Conservation (phyloP, 163 green algal species). For the Scenedesmus sp. region DNA sequence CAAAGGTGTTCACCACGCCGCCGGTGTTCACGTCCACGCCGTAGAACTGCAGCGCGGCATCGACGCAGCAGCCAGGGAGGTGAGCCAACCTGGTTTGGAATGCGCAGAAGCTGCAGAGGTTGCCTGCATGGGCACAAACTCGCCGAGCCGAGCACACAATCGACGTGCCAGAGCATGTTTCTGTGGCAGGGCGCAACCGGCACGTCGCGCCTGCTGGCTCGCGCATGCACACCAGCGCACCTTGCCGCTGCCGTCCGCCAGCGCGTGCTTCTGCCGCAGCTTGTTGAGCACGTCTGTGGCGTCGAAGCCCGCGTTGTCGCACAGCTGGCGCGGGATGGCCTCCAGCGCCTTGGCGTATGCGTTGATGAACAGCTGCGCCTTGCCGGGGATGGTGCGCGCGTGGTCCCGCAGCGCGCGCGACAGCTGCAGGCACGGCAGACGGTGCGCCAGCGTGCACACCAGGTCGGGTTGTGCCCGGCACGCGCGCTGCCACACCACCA, state of each 20-base stretch:
- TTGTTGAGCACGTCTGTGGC: slow-evolving; percentile 98
- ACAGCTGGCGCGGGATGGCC: slow-evolving; percentile 97
- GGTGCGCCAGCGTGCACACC: not conserved
- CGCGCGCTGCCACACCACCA: too few relatives aligned
- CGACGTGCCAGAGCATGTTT: too few relatives aligned
- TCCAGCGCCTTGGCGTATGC: slow-evolving; percentile 94
- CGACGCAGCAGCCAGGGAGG: not conserved
- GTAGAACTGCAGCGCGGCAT: slow-evolving; percentile 68
- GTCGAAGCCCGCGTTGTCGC: slow-evolving; percentile 98
- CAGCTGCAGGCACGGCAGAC: not conserved
- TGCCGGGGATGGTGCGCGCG: slow-evolving; percentile 84
- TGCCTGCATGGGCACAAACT: too few relatives aligned
- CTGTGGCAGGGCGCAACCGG: too few relatives aligned
- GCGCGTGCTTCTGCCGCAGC: slow-evolving; percentile 96
- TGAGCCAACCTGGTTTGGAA: too few relatives aligned
- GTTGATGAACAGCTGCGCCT: slow-evolving; percentile 97
- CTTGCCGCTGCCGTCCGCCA: slow-evolving; percentile 75
- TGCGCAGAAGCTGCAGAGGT: too few relatives aligned
- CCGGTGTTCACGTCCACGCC: slow-evolving; percentile 92
- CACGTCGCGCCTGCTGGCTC: not conserved
- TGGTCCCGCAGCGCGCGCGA: slow-evolving; percentile 62
- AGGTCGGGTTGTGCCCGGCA: too few relatives aligned
- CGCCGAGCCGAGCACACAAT: too few relatives aligned
- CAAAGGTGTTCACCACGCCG: slow-evolving; percentile 96
- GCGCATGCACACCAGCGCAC: not conserved